Evolutionary conservation across 2,329 filamentous ascomycete species (phyloP), one percentile per base, ranked within the genome.

Genomic region (Lecanicillium sp.): DNA sequence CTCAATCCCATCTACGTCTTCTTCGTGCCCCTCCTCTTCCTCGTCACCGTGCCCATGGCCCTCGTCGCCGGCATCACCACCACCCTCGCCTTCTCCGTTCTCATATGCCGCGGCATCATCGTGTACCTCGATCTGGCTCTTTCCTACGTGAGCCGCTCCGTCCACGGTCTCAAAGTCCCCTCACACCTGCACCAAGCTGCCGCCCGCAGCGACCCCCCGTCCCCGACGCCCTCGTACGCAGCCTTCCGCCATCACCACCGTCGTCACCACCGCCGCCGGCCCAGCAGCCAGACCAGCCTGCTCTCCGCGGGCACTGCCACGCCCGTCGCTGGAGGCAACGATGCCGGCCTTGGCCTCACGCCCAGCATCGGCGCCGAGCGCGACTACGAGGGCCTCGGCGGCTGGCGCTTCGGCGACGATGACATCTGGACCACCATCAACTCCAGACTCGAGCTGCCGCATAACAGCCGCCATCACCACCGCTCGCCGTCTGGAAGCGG

Each of bases 1-100:
- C 64, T 79, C 58, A 79, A 73, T 43, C 75, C 77, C 20, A 62
- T 78, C 51, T 74, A 80, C 60, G 67, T 70, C 54, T 62, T 85
- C 41, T 67, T 81, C 44, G 70, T 84, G 44, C 81, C 81, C n/a
- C 72, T 84, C 57, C 68, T 86, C 54, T 72, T 79, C 58, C 53
- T 84, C 53, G 69, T 83, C 57, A 81, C 81, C 19, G 65, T 85
- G 11, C 83, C 83, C 8, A 71, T 86, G 45, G 73, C 79, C 55
- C 60, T 85, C 42, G 75, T 81, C 47, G 83, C 83, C 44, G 75
- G 73, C 53, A 65, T 85, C 53, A 86, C 83, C 26, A 81, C 82
- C 47, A 73, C 72, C 4, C 55, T 85, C 40, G 80, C 83, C 32
- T 77, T 83, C 54, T 69, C 75, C 30, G 70, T 84, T 29, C 73